These are phyloP conservation scores for Cruciata laevipes DNA, from an alignment of 257 asterid species.

Conservation along the genomic window DNA sequence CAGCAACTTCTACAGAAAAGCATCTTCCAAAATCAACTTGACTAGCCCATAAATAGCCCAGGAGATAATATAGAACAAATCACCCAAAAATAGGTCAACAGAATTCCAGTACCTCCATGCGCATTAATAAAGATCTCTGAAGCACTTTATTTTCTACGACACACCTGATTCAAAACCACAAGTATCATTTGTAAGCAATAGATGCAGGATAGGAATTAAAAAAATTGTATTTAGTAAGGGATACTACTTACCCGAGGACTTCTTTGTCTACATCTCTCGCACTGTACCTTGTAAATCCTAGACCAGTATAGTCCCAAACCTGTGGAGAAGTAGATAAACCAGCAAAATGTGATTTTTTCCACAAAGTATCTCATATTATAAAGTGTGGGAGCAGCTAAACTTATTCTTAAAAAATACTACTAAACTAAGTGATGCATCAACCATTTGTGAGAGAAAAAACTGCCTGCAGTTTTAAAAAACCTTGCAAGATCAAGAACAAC, in stretches of 20 bases:
- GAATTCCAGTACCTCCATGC: slow-evolving; percentile 56
- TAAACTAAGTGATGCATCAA: no score
- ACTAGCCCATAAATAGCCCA: background rate
- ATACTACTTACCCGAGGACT: slow-evolving; percentile 66
- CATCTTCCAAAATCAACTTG: background rate
- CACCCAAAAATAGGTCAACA: background rate
- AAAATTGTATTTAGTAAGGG: background rate
- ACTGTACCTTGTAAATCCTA: slow-evolving; percentile 81
- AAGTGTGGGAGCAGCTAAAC: background rate
- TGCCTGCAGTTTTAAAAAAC: background rate
- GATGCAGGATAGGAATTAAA: slow-evolving; percentile 11
- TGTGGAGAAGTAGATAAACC: slow-evolving; percentile 18
- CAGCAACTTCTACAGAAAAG: background rate
- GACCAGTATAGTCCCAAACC: slow-evolving; percentile 99
- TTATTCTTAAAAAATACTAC: background rate
- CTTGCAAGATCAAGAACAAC: background rate
- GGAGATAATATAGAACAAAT: no score
- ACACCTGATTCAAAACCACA: slow-evolving; percentile 56
- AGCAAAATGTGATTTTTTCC: background rate
- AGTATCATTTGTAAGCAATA: slow-evolving; percentile 25
- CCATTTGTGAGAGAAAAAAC: background rate
- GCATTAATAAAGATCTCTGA: slow-evolving; percentile 60
- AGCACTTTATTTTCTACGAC: slow-evolving; percentile 99
- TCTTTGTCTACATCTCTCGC: slow-evolving; percentile 74
- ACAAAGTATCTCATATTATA: background rate